Evolutionary conservation across 257 asterid genomes (phyloP), one percentile per base, ranked within the genome.

Genomic region (Ilex asprella): DNA sequence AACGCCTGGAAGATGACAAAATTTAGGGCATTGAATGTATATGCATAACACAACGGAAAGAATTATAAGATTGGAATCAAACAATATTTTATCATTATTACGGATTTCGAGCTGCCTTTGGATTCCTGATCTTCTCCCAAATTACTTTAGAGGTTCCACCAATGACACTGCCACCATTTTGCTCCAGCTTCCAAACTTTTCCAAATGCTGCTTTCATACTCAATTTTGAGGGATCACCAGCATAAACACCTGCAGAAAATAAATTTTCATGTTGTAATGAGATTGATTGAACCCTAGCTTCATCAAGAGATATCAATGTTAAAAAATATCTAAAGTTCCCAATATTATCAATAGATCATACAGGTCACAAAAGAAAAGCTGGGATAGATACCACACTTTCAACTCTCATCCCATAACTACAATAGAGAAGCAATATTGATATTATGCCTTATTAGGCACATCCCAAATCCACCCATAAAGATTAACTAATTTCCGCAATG

Each of bases 161-260:
- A 59, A 89, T 83, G 63, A 92, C 89, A 76, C 99, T 89, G 35
- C 96, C 96, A 16, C 99, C 97, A 76, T 67, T 85, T 82, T 89
- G 78, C 79, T 93, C 99, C 69, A 93, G 86, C 66, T 85, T 90
- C 99, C 99, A 93, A 14, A 93, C 96, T 82, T 86, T 93, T 52
- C 97, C 97, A 66, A 93, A 89, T 61, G 99, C 99, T 51, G 99
- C 99, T 75, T 81, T 89, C 99, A 93, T 93, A 74, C 97, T 89
- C 70, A 93, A 70, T 69, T 82, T 87, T 69, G 97, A 83, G 44
- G 99, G 99, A 79, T 93, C 97, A 30, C 99, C 97, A 39, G 99
- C 99, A 72, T 93, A 93, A 65, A 93, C 97, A 56, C 99, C 99
- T 89, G 67, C 32, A 67, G 21, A 57, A 67, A 58, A 72, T 27